Evolutionary conservation across 805 yeast species (phyloP).

Genomic region (Kuraishia molischiana): DNA sequence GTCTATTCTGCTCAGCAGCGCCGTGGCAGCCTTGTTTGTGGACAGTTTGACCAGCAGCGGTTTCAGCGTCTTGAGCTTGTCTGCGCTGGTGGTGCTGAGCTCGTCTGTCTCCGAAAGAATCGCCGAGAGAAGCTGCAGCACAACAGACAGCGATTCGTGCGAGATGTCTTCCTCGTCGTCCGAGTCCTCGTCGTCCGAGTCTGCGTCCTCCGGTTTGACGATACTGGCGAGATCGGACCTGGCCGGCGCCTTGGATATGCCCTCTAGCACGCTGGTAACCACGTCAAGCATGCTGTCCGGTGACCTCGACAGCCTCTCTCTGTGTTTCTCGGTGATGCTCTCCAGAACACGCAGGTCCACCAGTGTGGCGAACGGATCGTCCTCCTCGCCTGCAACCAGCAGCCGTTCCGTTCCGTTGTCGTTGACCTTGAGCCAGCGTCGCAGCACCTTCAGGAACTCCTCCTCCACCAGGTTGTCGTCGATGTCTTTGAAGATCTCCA

Average conservation of each 20-base stretch:
- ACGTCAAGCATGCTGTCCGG: constrained; percentile 49
- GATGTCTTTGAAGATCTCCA: constrained; percentile 36
- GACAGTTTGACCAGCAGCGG: constrained; percentile 2
- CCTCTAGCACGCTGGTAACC: constrained; percentile 29
- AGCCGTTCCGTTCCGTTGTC: constrained; percentile 5
- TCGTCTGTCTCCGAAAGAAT: constrained; percentile 20
- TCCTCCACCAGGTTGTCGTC: constrained; percentile 35
- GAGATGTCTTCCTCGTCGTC: constrained; percentile 20
- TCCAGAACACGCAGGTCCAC: constrained; percentile 60
- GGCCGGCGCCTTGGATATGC: constrained; percentile 9
- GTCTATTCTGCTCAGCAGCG: constrained; percentile 23
- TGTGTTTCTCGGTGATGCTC: constrained; percentile 44
- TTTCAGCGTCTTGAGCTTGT: constrained; percentile 8
- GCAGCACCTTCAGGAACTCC: constrained; percentile 41
- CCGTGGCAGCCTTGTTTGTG: constrained; percentile 8
- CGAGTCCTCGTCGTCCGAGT: constrained; percentile 29
- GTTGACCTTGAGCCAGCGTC: constrained; percentile 43
- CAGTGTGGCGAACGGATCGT: constrained; percentile 44
- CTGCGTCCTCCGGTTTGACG: constrained; percentile 16
- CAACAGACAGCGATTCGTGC: constrained; percentile 17
- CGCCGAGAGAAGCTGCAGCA: constrained; percentile 27
- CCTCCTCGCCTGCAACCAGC: constrained; percentile 16
- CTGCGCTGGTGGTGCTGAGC: constrained; percentile 2
- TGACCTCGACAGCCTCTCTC: constrained; percentile 41
- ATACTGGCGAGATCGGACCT: constrained; percentile 4